phyloP scores from a whole-genome alignment of 805 yeast genomes.

The Citeromyces matritensis region DNA sequence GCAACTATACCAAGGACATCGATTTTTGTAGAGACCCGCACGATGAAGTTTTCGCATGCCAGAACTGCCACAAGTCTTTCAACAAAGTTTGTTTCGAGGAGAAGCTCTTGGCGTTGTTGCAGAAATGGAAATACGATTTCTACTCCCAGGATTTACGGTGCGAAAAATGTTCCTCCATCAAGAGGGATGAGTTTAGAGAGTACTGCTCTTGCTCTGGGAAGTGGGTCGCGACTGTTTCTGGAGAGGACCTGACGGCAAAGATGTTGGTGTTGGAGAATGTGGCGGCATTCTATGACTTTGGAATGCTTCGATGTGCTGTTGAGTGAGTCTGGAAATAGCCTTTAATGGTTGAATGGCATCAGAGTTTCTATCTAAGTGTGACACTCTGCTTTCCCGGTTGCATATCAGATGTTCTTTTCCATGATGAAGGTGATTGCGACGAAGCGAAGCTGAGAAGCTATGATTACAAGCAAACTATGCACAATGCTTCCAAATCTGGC shows the following conservation, averaged over 20 bases:
- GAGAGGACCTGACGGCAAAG: constrained; percentile 25
- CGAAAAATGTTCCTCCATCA: constrained; percentile 54
- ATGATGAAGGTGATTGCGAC: too few relatives aligned
- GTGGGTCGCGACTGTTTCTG: constrained; percentile 49
- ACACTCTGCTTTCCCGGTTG: neutral
- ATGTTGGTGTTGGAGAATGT: constrained; percentile 40
- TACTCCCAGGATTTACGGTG: constrained; percentile 76
- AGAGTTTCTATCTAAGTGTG: too few relatives aligned
- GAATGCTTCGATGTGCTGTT: constrained; percentile 25
- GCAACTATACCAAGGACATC: constrained; percentile 59
- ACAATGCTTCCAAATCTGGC: too few relatives aligned
- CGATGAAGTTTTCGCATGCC: constrained; percentile 40
- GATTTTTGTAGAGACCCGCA: constrained; percentile 69
- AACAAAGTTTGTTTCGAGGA: constrained; percentile 70
- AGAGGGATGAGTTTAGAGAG: constrained; percentile 51
- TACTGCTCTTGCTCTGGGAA: constrained; percentile 83
- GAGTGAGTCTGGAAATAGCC: constrained; percentile 7
- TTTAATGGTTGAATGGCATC: too few relatives aligned
- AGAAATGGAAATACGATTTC: constrained; percentile 38
- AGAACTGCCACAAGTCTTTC: constrained; percentile 47
- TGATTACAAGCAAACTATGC: too few relatives aligned
- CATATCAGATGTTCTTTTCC: too few relatives aligned
- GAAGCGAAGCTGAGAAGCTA: too few relatives aligned
- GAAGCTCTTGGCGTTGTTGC: constrained; percentile 49
- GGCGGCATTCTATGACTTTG: constrained; percentile 44